Base-by-base conservation (phyloP, 306 rosid species). In the Trifolium pratense region DNA sequence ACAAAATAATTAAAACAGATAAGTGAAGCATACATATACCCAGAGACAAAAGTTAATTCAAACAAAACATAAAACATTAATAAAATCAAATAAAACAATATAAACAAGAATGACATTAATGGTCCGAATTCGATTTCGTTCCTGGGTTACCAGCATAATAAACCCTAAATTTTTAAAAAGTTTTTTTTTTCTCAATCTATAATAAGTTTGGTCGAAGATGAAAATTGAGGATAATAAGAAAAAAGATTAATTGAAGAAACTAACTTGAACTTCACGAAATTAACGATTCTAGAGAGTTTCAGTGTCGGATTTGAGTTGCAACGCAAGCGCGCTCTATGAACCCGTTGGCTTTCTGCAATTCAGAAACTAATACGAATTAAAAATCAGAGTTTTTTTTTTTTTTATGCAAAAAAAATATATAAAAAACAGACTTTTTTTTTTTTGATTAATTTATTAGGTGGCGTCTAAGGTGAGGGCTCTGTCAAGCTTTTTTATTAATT, bases 131-230 rank as follows among this genome's bases (percentile, higher is more conserved):
- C 11, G 12, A 52, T 42, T 21, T 11, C 13, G 9, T 10, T 5
- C 5, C 16, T 25, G 3, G 20, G 55, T 53, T 12, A 9, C 29
- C 18, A 36, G 9, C 18, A 65, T 32, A 15, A n/a, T 37, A 74
- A 74, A 68, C 79, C 75, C 79, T 79, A 65, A 52, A 37, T 70
- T 78, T 13, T 3, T 40, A 6, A 26, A 16, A 6, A 13, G 10
- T 3, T 25, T 56, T 9, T 9, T 51, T 4, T 18, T 20, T 66
- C 49, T 25, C 3, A 72, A 43, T 20, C 10, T 9, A 26, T 16
- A 36, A 21, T 5, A 17, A 42, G 53, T 21, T 64, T 40, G 31
- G 55, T 42, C 21, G 36, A 64, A 31, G 72, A 42, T 29, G 10
- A 61, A 78, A 64, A 1, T 39, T 5, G 26, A 39, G 73, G 32